Evolutionary conservation across 371 early-diverging fungal genomes (phyloP).

Genomic region (Chytridiales sp.): DNA sequence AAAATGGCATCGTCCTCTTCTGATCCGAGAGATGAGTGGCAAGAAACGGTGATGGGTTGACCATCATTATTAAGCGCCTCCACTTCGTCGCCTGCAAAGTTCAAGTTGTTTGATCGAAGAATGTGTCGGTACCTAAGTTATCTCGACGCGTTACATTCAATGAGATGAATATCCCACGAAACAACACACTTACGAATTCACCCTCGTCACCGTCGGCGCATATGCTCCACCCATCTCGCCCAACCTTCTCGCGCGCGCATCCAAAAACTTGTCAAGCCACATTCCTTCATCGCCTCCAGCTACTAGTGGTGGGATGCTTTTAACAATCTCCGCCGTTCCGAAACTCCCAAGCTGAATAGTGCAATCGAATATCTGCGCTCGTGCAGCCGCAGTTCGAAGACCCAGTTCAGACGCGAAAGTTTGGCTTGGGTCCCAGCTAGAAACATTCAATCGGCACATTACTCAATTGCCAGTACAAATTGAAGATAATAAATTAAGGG

Average conservation of each 20-base stretch:
- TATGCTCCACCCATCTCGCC: constrained; percentile 22
- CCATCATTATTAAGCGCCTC: constrained; percentile 30
- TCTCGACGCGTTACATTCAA: no score
- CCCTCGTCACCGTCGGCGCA: constrained; percentile 29
- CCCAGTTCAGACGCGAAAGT: neutral
- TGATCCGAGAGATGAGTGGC: no score
- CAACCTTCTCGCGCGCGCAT: constrained; percentile 8
- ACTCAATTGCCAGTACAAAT: neutral
- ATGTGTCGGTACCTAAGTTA: constrained; percentile 6
- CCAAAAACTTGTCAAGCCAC: constrained; percentile 20
- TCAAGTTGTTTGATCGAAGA: neutral
- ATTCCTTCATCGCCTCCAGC: neutral
- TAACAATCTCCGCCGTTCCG: constrained; percentile 14
- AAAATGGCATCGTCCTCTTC: no score
- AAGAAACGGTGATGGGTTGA: constrained; percentile 7
- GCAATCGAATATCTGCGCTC: constrained; percentile 24
- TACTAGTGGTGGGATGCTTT: neutral
- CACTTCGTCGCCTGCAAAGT: constrained; percentile 4
- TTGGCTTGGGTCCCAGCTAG: constrained; percentile 27
- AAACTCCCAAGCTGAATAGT: constrained; percentile 23
- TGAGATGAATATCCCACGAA: no score
- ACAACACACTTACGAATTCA: constrained; percentile 5
- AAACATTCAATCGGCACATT: neutral
- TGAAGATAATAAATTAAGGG: no score
- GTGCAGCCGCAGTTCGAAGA: neutral